Base-by-base conservation (phyloP, 176 grass and related monocot species). In the Phoenix dactylifera region DNA sequence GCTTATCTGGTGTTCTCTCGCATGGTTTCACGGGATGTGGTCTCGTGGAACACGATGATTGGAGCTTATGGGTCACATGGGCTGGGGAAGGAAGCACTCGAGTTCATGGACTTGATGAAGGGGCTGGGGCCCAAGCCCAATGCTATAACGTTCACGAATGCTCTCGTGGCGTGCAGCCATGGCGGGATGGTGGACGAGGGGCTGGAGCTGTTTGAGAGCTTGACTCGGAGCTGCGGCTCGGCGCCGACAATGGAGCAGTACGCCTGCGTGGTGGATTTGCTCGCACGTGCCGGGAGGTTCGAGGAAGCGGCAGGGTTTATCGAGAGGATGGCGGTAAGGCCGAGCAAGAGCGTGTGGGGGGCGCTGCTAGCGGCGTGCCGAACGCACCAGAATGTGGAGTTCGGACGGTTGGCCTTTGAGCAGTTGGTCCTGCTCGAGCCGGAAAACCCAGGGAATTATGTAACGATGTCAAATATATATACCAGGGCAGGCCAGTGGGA, bases 381-480 rank as follows among this genome's bases (percentile, higher is more conserved):
- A 7, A 65, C 62, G 64, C 72, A 95, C 53, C 69, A 80, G 25
- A 85, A 77, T 57, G 75, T 95, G 57, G 75, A 95, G 60, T 82
- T 80, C 44, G 81, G 76, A 16, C 74, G 58, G 55, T 6, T 85
- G 19, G 81, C 84, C 15, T 95, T 85, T 15, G 81, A 95, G 5
- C 55, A 85, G 29, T 72, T 95, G 57, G 68, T 85, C 79, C 64
- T 60, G 26, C 7, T 88, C 18, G 85, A 95, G 65, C 78, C 89
- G 1, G 59, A 76, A 9, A 95, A 95, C 28, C 78, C 85, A 9
- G 81, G 89, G 32, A 88, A 95, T 76, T 95, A 79, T 26, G 85
- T 95, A 29, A 83, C 89, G 0, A 88, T 95, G 85, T 88, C 89
- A 51, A 88, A 79, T 44, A 77, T 88, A 79, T 95, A 95, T 23